A percentile compares a stretch with the other conserved stretches of the same genome.
Evolutionary conservation across 257 asterid species (phyloP).

Genomic region (Nicotiana undulata): DNA sequence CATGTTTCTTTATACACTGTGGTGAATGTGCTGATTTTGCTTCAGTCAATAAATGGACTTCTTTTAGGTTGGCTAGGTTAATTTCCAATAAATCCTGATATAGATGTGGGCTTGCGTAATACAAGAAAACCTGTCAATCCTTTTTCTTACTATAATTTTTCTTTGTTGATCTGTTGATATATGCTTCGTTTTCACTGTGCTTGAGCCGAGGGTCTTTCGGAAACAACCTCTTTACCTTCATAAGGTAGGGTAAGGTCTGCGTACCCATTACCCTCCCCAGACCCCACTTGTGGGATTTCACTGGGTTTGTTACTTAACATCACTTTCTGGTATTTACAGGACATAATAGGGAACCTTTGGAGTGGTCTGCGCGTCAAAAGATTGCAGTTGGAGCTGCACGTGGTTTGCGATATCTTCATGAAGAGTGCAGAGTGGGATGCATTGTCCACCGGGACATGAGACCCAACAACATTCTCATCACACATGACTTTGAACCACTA

Average conservation of each 20-base stretch:
- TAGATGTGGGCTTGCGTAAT: not conserved
- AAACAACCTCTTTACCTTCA: too few relatives aligned
- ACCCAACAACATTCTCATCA: conserved; percentile 87
- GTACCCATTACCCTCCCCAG: too few relatives aligned
- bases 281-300: too few relatives aligned
- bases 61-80: not conserved
- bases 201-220: too few relatives aligned
- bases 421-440: conserved; percentile 96
- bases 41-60: not conserved
- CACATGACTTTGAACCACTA: conserved; percentile 92
- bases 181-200: too few relatives aligned
- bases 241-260: too few relatives aligned
- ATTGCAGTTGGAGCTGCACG: conserved; percentile 94
- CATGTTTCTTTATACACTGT: not conserved
- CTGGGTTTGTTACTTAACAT: not conserved
- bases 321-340: conserved; percentile 34
- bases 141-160: not conserved
- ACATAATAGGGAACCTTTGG: conserved; percentile 44
- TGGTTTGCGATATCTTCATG: conserved; percentile 91
- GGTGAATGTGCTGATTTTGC: not conserved
- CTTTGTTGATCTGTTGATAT: not conserved
- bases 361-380: conserved; percentile 83
- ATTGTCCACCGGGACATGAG: conserved; percentile 94
- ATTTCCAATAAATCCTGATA: not conserved
- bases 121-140: not conserved